Evolutionary conservation across 139 green algal species (phyloP), one percentile per base, ranked within the genome.

Genomic region (Picochlorum sp.): DNA sequence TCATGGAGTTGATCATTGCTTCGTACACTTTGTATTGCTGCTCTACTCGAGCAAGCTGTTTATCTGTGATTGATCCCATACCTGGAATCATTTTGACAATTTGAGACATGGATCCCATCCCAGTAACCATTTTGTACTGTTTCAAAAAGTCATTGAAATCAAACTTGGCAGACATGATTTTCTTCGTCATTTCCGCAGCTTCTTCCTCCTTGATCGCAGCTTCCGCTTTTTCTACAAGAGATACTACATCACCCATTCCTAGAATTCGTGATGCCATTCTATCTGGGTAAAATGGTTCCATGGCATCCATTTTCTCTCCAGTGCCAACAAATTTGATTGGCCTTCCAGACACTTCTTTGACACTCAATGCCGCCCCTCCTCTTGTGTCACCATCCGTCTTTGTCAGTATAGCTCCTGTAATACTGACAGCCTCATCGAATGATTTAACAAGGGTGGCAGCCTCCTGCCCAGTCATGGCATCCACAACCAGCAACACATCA

Each of bases 141-240:
- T 92, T 80, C 28, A 99, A 59, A 62, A 98, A 97, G 79, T 99
- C 94, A 73, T 98, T 95, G 83, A 97, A 98, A 83, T 99, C 94
- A 74, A 98, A 98, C 68, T 96, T 95, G 60, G 82, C 74, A 56
- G 71, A 57, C 44, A 45, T 24, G n/a, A 66, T 66, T 20, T 31
- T 28, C 14, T 20, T 45, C n/a, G 31, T 66, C 23, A 45, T 20
- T 38, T 44, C 65, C 59, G 86, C 62, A 21, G 86, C 89, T n/a
- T 96, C 90, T 23, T 92, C 85, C 51, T 82, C 89, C 49, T 90
- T 90, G 44, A 98, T 87, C 7, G 71, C 72, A 16, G 82, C 69
- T 69, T 96, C 79, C 0, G 88, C 90, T 77, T 94, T 95, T 76
- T 98, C 92, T 44, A 95, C 95, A 55, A 99, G 77, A 18, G 87